Conservation (phyloP, 2,329 filamentous ascomycete genomes). For the Erysiphe neolycopersici region DNA sequence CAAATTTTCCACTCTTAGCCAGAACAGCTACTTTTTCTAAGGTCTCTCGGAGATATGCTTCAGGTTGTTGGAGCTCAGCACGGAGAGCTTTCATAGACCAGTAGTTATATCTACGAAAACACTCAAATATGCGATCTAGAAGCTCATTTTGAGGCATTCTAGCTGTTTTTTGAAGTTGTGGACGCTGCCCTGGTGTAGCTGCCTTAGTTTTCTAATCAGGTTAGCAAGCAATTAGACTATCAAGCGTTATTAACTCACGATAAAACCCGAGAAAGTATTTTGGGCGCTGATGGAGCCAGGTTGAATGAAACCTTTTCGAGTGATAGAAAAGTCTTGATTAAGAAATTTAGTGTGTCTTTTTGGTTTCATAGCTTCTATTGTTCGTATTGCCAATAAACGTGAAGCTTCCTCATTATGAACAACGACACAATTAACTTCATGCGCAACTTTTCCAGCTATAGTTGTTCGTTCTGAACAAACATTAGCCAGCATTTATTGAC, state of each 20-base stretch:
- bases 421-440: conserved; percentile 51
- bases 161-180: conserved; percentile 56
- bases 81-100: conserved; percentile 86
- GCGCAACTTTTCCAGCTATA: conserved; percentile 42
- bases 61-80: conserved; percentile 54
- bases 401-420: conserved; percentile 45
- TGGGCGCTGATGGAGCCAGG: conserved; percentile 22
- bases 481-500: conserved; percentile 5
- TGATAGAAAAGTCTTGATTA: conserved; percentile 7
- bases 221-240: not conserved
- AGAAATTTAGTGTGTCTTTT: conserved; percentile 25
- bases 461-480: conserved; percentile 43
- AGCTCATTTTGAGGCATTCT: conserved; percentile 78
- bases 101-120: conserved; percentile 67
- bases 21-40: conserved; percentile 61
- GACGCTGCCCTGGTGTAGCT: conserved; percentile 28
- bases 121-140: conserved; percentile 56
- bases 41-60: conserved; percentile 70
- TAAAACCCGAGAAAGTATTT: conserved; percentile 24
- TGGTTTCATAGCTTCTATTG: conserved; percentile 31
- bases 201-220: conserved; percentile 22
- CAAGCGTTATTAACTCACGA: conserved; percentile 21
- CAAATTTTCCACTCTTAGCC: conserved; percentile 60
- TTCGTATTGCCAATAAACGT: conserved; percentile 28
- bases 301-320: conserved; percentile 22